Evolutionary conservation across 352 stramenopile species (phyloP).

Genomic region (Pythium rhizo-oryzae): DNA sequence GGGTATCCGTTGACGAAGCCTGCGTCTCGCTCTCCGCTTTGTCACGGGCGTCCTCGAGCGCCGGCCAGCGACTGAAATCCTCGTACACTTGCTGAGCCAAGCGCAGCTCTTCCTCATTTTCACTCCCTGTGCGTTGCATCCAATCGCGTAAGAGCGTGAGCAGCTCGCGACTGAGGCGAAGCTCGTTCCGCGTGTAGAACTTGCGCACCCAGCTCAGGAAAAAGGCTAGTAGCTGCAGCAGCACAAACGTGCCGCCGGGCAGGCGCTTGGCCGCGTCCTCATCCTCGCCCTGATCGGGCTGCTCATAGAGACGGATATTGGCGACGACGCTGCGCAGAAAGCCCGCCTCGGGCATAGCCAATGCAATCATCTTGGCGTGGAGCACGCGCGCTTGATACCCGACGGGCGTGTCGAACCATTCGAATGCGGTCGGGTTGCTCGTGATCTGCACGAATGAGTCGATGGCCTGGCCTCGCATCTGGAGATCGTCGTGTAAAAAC

Average conservation of each 20-base stretch:
- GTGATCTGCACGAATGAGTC: slow-evolving; percentile 52
- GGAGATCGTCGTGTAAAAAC: slow-evolving; percentile 37
- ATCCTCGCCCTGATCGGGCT: neutral
- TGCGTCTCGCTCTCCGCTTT: neutral
- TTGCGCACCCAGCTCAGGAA: slow-evolving; percentile 55
- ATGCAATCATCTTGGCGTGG: slow-evolving; percentile 39
- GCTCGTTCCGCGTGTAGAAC: slow-evolving; percentile 40
- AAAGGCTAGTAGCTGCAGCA: slow-evolving; percentile 47
- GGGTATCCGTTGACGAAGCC: neutral
- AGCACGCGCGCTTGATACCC: slow-evolving; percentile 34
- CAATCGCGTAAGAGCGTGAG: slow-evolving; percentile 34
- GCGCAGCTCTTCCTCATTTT: slow-evolving; percentile 29
- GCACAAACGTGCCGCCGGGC: slow-evolving; percentile 32
- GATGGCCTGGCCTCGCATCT: slow-evolving; percentile 43
- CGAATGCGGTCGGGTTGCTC: slow-evolving; percentile 34
- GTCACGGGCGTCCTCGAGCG: slow-evolving; percentile 27
- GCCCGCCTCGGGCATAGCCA: slow-evolving; percentile 16
- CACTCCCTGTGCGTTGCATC: slow-evolving; percentile 20
- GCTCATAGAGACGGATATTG: slow-evolving; percentile 32
- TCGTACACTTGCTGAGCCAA: slow-evolving; percentile 38
- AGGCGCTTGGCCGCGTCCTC: neutral
- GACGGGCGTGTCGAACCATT: slow-evolving; percentile 41
- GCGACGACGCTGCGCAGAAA: slow-evolving; percentile 33
- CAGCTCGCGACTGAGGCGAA: slow-evolving; percentile 40
- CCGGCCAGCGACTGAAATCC: slow-evolving; percentile 48